Evolutionary conservation across 2,329 filamentous ascomycete genomes (phyloP), one percentile per base, ranked within the genome.

Genomic region (Ascosphaera aggregata): DNA sequence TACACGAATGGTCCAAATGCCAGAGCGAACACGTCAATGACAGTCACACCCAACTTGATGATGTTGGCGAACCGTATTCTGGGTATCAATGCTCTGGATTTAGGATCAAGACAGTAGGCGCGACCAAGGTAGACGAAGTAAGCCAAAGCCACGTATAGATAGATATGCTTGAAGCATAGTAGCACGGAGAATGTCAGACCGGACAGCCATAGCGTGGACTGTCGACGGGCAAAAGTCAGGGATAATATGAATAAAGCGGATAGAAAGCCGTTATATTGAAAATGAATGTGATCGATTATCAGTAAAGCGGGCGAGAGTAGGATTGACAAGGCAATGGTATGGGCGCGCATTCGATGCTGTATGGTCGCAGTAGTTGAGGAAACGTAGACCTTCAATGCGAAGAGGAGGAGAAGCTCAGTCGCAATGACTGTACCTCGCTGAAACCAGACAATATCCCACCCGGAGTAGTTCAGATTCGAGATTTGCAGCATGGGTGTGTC

Each of bases 241-340:
- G 89, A 95, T 40, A 86, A 65, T 30, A 95, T 70, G 38, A 98
- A 64, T 34, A 95, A 63, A 30, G 89, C 89, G 54, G 95, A 98
- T 59, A 98, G 73, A 59, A 85, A 84, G 32, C 89, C 86, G 62
- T 98, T 98, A 63, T 98, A 98, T 63, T 98, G 89, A 57, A 98
- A 98, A 57, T 94, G 85, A 46, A 94, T 86, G 55, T 98, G 89
- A 53, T 98, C 89, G 55, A 98, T 95, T 54, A 98, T 91, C 43
- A 98, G 66, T 27, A 98, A 70, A 2, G 86, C 89, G 0, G 89
- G 89, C 0, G 85, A 95, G 9, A 95, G 70, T 2, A 95, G 63
- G 42, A 98, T 75, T 1, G 86, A 94, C 41, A 95, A 66, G 18
- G 85, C 84, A 36, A 79, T 80, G 18, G 80, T 81, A 52, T 94